These are phyloP conservation scores for Populus alba DNA, from an alignment of 345 rosid genomes.

Conservation along the genomic window DNA sequence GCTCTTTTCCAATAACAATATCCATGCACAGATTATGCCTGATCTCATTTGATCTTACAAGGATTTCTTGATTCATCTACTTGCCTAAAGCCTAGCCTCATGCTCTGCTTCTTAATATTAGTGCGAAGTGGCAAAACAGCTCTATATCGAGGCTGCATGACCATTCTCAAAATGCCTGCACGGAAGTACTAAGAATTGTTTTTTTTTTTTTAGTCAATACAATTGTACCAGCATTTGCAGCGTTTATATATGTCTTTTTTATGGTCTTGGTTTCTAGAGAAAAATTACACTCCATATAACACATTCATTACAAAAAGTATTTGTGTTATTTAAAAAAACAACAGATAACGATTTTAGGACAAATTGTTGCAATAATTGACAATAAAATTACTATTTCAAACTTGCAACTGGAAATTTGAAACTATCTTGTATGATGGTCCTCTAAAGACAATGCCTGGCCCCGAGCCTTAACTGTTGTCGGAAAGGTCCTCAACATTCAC, in stretches of 20 bases:
- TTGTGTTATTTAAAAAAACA: too few relatives aligned
- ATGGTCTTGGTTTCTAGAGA: too few relatives aligned
- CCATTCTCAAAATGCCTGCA: not conserved
- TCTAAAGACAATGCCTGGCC: too few relatives aligned
- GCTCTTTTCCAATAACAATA: not conserved
- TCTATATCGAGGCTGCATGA: not conserved
- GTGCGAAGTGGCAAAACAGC: not conserved
- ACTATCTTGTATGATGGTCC: not conserved
- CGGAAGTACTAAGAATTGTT: not conserved
- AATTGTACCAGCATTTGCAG: not conserved
- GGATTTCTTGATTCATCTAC: not conserved
- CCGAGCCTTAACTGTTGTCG: not conserved
- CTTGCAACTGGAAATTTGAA: not conserved
- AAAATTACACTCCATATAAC: too few relatives aligned
- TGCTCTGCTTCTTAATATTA: not conserved
- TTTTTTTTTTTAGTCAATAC: not conserved
- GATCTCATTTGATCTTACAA: not conserved
- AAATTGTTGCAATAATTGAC: too few relatives aligned
- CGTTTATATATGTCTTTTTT: too few relatives aligned
- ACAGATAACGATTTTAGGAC: too few relatives aligned
- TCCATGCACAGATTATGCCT: not conserved
- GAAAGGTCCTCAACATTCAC: not conserved
- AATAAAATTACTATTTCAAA: not conserved
- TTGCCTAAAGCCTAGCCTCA: not conserved
- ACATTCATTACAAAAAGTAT: too few relatives aligned